Percentiles rank a stretch among this genome's conserved stretches.
Evolutionary conservation across 2,329 filamentous ascomycete genomes (phyloP).

Genomic region (Fusarium robinianum): DNA sequence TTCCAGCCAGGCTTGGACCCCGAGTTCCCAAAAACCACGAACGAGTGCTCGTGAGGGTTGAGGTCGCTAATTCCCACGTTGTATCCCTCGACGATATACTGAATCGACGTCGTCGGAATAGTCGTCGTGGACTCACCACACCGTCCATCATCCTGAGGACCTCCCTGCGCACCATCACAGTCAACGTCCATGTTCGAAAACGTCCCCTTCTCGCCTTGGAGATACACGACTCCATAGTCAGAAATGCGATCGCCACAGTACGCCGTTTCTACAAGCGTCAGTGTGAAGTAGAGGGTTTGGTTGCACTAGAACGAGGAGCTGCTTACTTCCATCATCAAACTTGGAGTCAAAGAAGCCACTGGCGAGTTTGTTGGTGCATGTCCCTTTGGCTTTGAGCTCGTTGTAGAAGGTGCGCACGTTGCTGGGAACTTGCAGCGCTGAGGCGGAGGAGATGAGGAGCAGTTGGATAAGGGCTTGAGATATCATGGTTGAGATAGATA

Average conservation of each 20-base stretch:
- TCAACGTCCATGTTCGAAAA: constrained; percentile 63
- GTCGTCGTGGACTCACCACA: constrained; percentile 13
- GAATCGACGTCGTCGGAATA: constrained; percentile 48
- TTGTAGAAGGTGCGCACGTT: constrained; percentile 18
- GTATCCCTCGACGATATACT: constrained; percentile 43
- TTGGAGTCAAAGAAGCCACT: constrained; percentile 18
- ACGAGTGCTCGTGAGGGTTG: constrained; percentile 56
- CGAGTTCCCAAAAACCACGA: constrained; percentile 59
- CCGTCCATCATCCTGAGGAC: constrained; percentile 44
- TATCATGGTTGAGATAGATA: too few relatives aligned
- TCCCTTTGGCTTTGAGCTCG: constrained; percentile 12
- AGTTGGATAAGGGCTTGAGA: constrained; percentile 6
- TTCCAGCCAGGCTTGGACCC: constrained; percentile 39
- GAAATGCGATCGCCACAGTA: constrained; percentile 51
- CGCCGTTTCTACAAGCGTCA: constrained; percentile 2
- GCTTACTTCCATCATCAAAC: constrained; percentile 14
- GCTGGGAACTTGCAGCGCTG: constrained; percentile 10
- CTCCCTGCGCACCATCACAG: constrained; percentile 56
- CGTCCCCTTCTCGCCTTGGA: constrained; percentile 47
- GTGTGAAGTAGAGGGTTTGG: too few relatives aligned
- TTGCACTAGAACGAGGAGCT: too few relatives aligned
- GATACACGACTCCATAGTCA: constrained; percentile 48
- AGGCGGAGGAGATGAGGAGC: constrained; percentile 5
- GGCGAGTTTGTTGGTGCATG: constrained; percentile 16
- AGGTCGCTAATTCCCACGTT: constrained; percentile 48